Base-by-base conservation (phyloP, 1,139 yeast genomes). In the Lodderomyces jiufengensis region DNA sequence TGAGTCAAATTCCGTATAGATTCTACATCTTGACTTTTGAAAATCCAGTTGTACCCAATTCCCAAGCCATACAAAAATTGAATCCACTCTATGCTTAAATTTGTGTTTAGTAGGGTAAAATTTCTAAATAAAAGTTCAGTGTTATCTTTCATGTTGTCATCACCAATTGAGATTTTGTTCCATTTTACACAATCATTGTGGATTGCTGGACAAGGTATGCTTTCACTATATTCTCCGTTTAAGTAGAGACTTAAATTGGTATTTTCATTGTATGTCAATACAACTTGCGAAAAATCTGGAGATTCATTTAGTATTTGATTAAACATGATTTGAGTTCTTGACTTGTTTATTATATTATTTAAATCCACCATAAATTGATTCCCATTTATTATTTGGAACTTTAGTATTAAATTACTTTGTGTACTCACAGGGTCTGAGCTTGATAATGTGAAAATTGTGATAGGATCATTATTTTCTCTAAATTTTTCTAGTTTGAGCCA, bases 151-250 rank as follows among this genome's bases (percentile, higher is more conserved):
- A 43, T 47, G 10, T 31, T 29, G 24, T 54, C 58, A 32, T 50
- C 48, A 2, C 73, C 71, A 23, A 70, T 52, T 36, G 65, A 63
- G 0, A 68, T 35, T 39, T 68, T 69, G 44, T 66, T 62, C 73
- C 73, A 70, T 4, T 45, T 45, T 10, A 52, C 50, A 2, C 62
- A 39, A 12, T 48, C 48, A 37, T 59, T 58, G 28, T 48, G 46
- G 5, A 68, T 46, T 12, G 60, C 62, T 1, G 73, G 65, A 37
- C 72, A 66, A 1, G 75, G 74, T 8, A 69, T 66, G 9, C 70
- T 64, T 42, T 70, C 76, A 31, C 69, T 58, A 40, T 66, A 66
- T 31, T 67, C 71, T 4, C 75, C 75, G 44, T 70, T 63, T 7
- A 70, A 42, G 42, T 45, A 69, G 11, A 70, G 52, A 39, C 59